Evolutionary conservation across 2,329 filamentous ascomycete species (phyloP), one percentile per base, ranked within the genome.

Genomic region (Penicillium sp.): DNA sequence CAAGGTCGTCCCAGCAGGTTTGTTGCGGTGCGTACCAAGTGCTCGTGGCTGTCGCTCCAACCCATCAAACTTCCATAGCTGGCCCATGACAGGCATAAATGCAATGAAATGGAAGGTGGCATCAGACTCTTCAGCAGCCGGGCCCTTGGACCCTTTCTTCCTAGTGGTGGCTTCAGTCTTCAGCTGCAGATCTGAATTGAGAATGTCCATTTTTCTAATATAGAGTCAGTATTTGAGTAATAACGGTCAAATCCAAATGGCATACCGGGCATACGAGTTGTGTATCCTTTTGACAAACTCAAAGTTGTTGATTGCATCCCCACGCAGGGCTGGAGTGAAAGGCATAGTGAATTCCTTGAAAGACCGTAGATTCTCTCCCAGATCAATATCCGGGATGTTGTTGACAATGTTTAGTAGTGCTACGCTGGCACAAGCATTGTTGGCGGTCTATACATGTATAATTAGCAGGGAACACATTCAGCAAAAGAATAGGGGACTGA

Each of bases 361-460:
- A 15, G 80, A 76, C 29, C 80, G 75, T 1, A 97, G 81, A 58
- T 87, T 81, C n/a, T 84, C 76, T 4, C 92, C 91, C 6, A 97
- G 81, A 12, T 86, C 77, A 4, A 91, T 75, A 0, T 79, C 80
- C 0, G 84, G 78, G 25, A 87, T 82, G 70, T 97, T 97, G 84
- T 96, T 95, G 69, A 96, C 79, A 59, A 97, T 96, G 68, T 97
- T 97, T 66, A 97, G 83, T 64, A 97, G 81, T 4, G 94, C 92
- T 46, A 97, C 86, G n/a, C 91, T 94, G 21, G 91, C 94, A 75
- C 94, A 99, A 27, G 91, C 89, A 73, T 96, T 96, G 55, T 85
- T 82, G 0, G 86, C 88, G 1, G 90, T 91, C 88, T 93, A 60
- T 13, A 21, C 6, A 35, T n/a, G 10, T 21, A 40, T 21, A 15